A percentile compares a stretch with the other conserved stretches of the same genome.
These are phyloP conservation scores for Botrytis sinoallii DNA, from an alignment of 2,329 filamentous ascomycete species.

Conservation along the genomic window DNA sequence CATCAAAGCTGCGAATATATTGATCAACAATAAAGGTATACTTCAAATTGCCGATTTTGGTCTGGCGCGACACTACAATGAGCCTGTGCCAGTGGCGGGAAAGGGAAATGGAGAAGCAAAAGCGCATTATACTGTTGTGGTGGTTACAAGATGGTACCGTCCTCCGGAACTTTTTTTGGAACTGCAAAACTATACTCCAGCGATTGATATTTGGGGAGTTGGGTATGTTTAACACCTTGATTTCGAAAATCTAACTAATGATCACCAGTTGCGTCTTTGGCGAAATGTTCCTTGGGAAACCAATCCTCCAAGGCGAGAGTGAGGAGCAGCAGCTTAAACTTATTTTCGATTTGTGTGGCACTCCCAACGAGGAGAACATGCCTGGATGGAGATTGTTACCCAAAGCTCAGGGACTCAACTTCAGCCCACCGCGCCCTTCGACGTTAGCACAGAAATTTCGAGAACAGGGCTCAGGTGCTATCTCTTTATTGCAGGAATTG, in stretches of 20 bases:
- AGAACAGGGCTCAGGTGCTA: constrained; percentile 67
- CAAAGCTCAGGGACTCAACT: constrained; percentile 69
- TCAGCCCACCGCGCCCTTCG: constrained; percentile 56
- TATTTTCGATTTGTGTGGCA: constrained; percentile 90
- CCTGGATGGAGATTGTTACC: constrained; percentile 83
- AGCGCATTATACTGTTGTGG: constrained; percentile 91
- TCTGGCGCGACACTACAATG: constrained; percentile 89
- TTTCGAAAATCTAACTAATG: constrained; percentile 28
- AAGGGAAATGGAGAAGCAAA: constrained; percentile 78
- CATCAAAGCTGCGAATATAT: constrained; percentile 97
- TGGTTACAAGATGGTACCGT: constrained; percentile 95
- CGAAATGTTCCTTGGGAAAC: constrained; percentile 93
- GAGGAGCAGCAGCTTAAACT: constrained; percentile 87
- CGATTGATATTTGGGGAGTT: constrained; percentile 97
- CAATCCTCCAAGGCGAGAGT: constrained; percentile 85
- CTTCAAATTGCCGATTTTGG: constrained; percentile 98
- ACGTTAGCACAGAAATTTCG: constrained; percentile 73
- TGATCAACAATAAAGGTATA: constrained; percentile 91
- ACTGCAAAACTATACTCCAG: constrained; percentile 88
- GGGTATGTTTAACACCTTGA: constrained; percentile 57
- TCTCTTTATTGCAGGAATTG: constrained; percentile 78
- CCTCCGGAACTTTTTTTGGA: constrained; percentile 90
- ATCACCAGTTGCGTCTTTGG: constrained; percentile 82
- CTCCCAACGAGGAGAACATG: constrained; percentile 87
- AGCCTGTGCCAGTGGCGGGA: constrained; percentile 71